Conservation (phyloP, 306 rosid species). For the Prunus dulcis region DNA sequence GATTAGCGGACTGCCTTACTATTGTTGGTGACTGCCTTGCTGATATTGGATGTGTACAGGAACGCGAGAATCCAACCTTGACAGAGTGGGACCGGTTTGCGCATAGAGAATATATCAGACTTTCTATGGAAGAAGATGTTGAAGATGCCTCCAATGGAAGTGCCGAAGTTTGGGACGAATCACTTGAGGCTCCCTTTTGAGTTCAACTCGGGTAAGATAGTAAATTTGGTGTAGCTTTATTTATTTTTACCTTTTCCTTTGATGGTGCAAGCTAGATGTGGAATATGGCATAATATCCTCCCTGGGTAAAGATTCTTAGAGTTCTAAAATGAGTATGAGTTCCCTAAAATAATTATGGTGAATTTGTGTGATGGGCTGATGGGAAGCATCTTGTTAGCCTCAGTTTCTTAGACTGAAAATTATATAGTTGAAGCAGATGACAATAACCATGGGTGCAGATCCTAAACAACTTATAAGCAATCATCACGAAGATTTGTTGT, state of each 20-base stretch:
- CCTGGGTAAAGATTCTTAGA: too few species aligned
- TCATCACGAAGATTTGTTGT: neutral
- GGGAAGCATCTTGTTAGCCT: neutral
- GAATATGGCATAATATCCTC: too few species aligned
- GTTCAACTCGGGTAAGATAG: constrained; percentile 27
- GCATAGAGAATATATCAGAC: constrained; percentile 97
- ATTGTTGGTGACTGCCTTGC: constrained; percentile 31
- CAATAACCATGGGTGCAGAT: neutral
- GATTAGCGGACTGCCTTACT: constrained; percentile 5
- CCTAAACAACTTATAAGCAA: neutral
- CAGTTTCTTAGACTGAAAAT: neutral
- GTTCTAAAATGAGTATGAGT: too few species aligned
- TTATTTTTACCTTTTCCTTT: neutral
- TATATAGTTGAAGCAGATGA: neutral
- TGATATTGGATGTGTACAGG: constrained; percentile 51
- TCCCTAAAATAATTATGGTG: neutral
- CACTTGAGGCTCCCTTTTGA: constrained; percentile 96
- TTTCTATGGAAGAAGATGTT: constrained; percentile 99
- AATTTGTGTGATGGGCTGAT: neutral
- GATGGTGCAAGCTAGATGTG: too few species aligned
- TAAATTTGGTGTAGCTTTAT: neutral
- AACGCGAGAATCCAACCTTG: constrained; percentile 98
- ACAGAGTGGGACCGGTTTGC: constrained; percentile 99
- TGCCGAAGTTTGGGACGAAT: constrained; percentile 99
- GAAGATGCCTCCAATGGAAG: constrained; percentile 99